Evolutionary conservation across 352 stramenopile genomes (phyloP), one percentile per base, ranked within the genome.

Genomic region (Phytopythium oedochilum): DNA sequence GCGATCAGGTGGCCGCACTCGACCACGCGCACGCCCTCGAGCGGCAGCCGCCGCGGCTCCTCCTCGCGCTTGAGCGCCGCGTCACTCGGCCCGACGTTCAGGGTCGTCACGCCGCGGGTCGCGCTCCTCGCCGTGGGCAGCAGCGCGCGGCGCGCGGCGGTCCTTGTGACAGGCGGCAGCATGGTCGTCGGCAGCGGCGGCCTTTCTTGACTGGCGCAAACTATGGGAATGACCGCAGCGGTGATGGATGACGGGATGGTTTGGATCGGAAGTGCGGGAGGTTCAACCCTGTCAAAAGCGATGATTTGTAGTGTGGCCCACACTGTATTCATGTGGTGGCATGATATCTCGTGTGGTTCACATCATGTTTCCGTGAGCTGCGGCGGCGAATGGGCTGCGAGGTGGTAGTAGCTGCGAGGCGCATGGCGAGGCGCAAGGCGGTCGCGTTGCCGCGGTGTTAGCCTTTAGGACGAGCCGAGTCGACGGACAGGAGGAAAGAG

Each of bases 1-100:
- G 83, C 83, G 53, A 93, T 89, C 49, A 93, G 64, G 54, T 93
- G 83, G 28, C 83, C 83, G 61, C 80, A 91, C 34, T 93, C 83
- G 32, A 93, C 62, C 22, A 93, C 83, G 38, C 79, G 80, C 22
- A 93, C 71, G 36, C 83, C 83, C 26, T 84, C 63, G 9, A 93
- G 77, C 23, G 83, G 83, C 31, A 85, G 64, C 39, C 65, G 63
- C 22, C 38, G 55, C 45, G 49, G 31, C 48, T 53, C 10, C 2
- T n/a, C 15, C 25, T 58, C 31, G 25, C 50, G 26, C 32, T 8
- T 10, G 48, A 4, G 17, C 20, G 6, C 17, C 15, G 0, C 36
- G 32, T 14, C 40, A 35, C 26, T n/a, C n/a, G n/a, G 5, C 26
- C 34, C 23, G 15, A 17, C 22, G 46, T 49, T 69, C 49, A 75